Evolutionary conservation across 108 stramenopile genomes (phyloP).

Genomic region (Cyclostephanos tholiformis): DNA sequence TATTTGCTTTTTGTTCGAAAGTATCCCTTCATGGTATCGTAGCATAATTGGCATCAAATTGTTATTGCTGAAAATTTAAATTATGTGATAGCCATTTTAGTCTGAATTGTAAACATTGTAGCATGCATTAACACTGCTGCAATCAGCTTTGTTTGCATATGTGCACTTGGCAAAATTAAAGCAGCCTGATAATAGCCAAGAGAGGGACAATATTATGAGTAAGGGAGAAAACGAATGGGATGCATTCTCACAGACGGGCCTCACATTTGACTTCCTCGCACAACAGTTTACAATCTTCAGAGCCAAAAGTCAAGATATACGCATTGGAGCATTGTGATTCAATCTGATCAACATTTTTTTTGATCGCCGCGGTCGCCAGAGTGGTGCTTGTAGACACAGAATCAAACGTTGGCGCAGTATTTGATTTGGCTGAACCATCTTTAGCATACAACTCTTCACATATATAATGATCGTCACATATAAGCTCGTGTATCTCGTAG

Average conservation of each 20-base stretch:
- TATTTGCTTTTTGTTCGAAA: too few species aligned
- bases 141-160: not conserved
- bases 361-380: too few species aligned
- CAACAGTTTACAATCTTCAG: not conserved
- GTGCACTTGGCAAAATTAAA: not conserved
- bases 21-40: too few species aligned
- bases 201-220: not conserved
- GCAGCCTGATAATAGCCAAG: not conserved
- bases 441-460: not conserved
- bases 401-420: not conserved
- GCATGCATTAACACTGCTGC: not conserved
- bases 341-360: conserved; percentile 2
- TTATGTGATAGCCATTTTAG: not conserved
- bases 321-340: not conserved
- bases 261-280: conserved; percentile 2
- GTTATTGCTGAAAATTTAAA: too few species aligned
- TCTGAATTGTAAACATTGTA: not conserved
- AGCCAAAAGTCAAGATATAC: not conserved
- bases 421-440: not conserved
- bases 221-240: not conserved
- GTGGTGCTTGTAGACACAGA: too few species aligned
- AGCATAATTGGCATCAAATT: too few species aligned
- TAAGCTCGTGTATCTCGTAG: not conserved
- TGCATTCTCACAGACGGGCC: not conserved
- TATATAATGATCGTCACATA: not conserved